A percentile compares a stretch with the other conserved stretches of the same genome.
Evolutionary conservation across 345 rosid species (phyloP).

Genomic region (Linum trigynum): DNA sequence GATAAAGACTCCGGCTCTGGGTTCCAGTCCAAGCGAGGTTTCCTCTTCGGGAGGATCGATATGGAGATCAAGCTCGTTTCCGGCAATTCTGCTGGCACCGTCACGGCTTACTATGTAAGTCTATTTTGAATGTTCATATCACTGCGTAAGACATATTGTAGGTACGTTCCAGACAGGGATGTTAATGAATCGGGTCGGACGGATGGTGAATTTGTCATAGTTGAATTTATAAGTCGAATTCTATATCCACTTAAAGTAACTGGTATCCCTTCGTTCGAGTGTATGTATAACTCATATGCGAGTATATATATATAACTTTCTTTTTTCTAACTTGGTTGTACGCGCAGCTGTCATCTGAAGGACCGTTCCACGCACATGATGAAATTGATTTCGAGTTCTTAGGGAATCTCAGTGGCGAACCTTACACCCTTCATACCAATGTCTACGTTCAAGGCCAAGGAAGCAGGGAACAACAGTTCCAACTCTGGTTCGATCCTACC

Average conservation of each 20-base stretch:
- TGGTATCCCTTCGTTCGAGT: no score
- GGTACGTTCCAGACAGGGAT: no score
- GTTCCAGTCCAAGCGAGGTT: constrained; percentile 16
- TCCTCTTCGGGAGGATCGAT: constrained; percentile 17
- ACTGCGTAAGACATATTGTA: no score
- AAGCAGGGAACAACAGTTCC: constrained; percentile 8
- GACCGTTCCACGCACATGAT: constrained; percentile 14
- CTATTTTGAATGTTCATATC: no score
- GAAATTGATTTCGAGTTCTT: constrained; percentile 14
- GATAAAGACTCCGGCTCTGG: constrained; percentile 18
- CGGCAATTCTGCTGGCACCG: no score
- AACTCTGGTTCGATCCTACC: constrained; percentile 16
- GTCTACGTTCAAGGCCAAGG: constrained; percentile 9
- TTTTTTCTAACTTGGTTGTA: background rate
- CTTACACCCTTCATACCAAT: constrained; percentile 11
- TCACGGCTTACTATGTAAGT: constrained; percentile 12
- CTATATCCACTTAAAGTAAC: no score
- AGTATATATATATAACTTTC: background rate
- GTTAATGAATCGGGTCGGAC: background rate
- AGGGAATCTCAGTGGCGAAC: constrained; percentile 9
- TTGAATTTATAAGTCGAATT: no score
- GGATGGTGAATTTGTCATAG: background rate
- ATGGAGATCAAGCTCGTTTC: constrained; percentile 16
- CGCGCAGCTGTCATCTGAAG: constrained; percentile 19
- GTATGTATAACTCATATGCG: no score